Conservation (phyloP, 441 rosid species). For the Pelargonium fulgidum region DNA sequence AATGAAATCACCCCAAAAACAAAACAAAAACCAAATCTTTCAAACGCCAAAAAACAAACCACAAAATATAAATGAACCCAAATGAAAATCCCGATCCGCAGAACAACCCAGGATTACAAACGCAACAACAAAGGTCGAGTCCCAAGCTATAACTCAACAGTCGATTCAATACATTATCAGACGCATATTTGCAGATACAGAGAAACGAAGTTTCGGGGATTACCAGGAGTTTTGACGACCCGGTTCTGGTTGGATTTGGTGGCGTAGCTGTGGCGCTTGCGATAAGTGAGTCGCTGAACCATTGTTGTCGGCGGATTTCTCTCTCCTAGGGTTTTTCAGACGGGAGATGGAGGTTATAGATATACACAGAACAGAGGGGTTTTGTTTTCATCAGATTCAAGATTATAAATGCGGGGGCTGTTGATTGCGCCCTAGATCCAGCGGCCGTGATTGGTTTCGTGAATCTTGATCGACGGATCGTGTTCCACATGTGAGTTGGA, state of each 20-base stretch:
- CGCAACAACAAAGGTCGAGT: neutral
- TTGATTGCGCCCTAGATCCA: conserved; percentile 26
- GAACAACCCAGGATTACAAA: neutral
- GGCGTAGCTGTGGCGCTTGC: conserved; percentile 58
- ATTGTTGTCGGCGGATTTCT: conserved; percentile 21
- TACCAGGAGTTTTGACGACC: conserved; percentile 59
- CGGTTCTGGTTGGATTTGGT: conserved; percentile 59
- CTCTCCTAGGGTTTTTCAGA: conserved; percentile 25
- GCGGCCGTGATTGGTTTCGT: conserved; percentile 19
- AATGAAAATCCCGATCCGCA: neutral
- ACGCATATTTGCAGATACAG: neutral
- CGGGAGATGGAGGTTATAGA: conserved; percentile 8
- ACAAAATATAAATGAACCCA: neutral
- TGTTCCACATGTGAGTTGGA: no score
- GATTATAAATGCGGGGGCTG: conserved; percentile 14
- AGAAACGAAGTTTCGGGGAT: neutral
- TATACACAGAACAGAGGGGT: neutral
- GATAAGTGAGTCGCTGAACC: conserved; percentile 59
- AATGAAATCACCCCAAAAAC: no score
- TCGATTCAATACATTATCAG: no score
- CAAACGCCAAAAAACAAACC: neutral
- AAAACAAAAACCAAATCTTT: neutral
- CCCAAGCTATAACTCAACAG: no score
- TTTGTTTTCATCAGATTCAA: neutral
- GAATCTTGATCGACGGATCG: neutral